Evolutionary conservation across 331 rosid species (phyloP), one percentile per base, ranked within the genome.

Genomic region (Dryas integrifolia): DNA sequence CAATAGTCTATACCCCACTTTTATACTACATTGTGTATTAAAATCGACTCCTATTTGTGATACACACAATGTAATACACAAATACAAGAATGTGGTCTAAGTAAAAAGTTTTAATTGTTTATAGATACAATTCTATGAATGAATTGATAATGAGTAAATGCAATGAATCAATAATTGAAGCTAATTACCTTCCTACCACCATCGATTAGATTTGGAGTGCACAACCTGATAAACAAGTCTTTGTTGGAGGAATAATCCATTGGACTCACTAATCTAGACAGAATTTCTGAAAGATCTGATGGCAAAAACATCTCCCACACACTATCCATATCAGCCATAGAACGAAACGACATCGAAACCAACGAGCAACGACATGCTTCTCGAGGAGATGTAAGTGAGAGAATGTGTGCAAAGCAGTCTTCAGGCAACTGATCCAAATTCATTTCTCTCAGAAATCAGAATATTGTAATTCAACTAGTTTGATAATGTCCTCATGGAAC

Each of bases 251-350:
- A 80, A 77, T 47, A 81, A 3, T 41, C 4, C n/a, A 84, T 43
- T 1, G 83, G 82, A 11, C n/a, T n/a, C 58, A 75, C 79, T 12
- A 85, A 10, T 74, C 85, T 86, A 61, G 85, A 77, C 55, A 84
- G 57, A 61, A 85, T 85, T 55, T 65, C 59, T 24, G 44, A 1
- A 63, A 47, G 72, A 72, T 82, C 63, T 0, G 71, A 57, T 7
- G 93, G 91, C 65, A 88, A 59, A 70, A 88, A 74, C 18, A 56
- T 83, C 63, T 62, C 74, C 89, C 90, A 90, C 3, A 90, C 73
- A 9, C 18, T 0, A 74, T 87, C 84, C 48, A 77, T 81, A 82
- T 81, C 81, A 1, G 83, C 87, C 82, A 71, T 65, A 43, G 86
- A 58, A 0, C 72, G 82, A 58, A 79, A 6, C 10, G 35, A 50